A percentile compares a stretch with the other conserved stretches of the same genome.
These are phyloP conservation scores for Pachysolen tannophilus DNA, from an alignment of 805 yeast genomes.

Conservation along the genomic window DNA sequence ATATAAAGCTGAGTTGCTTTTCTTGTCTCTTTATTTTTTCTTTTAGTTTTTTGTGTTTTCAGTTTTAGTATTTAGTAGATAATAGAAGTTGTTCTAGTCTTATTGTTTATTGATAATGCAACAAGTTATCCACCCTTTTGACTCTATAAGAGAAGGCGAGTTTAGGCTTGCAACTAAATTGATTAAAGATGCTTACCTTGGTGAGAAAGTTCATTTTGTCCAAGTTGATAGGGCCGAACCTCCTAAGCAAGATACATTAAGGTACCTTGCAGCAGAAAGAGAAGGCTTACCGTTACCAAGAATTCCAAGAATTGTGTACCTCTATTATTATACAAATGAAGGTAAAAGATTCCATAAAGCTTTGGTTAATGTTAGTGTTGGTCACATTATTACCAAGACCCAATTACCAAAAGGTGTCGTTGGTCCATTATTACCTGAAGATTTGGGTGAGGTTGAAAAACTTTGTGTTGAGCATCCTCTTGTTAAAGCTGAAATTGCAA, in stretches of 20 bases:
- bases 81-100: too few species aligned
- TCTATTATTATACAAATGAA: constrained; percentile 51
- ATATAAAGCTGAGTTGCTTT: too few species aligned
- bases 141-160: constrained; percentile 51
- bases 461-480: constrained; percentile 44
- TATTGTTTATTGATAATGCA: too few species aligned
- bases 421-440: constrained; percentile 70
- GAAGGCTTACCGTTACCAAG: constrained; percentile 41
- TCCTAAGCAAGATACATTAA: constrained; percentile 65
- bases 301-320: constrained; percentile 64
- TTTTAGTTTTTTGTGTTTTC: too few species aligned
- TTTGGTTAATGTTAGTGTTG: constrained; percentile 54
- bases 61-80: too few species aligned
- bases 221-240: constrained; percentile 70
- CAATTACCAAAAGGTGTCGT: constrained; percentile 51
- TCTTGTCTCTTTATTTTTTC: too few species aligned
- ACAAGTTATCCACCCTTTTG: constrained; percentile 50
- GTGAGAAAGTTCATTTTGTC: constrained; percentile 49
- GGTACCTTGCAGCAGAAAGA: constrained; percentile 61
- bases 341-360: constrained; percentile 57
- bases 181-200: constrained; percentile 49
- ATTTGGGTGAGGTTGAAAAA: constrained; percentile 45
- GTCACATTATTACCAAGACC: constrained; percentile 51
- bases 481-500: constrained; percentile 56
- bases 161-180: constrained; percentile 49